phyloP scores from a whole-genome alignment of 192 early-diverging fungal genomes.

The Thoreauomyces humboldtii region DNA sequence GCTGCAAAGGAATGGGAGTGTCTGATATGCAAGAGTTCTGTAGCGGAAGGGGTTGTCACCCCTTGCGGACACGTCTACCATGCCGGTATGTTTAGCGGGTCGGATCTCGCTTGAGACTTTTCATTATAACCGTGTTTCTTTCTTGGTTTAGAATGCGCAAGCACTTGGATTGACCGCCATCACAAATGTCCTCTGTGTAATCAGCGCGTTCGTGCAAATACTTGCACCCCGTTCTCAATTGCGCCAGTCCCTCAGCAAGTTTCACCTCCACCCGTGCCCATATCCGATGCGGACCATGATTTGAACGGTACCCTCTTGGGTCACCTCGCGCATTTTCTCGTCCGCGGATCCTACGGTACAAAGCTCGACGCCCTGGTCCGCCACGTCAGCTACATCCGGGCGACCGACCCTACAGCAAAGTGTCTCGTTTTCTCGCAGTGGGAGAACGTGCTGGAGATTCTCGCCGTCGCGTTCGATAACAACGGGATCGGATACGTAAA shows the following conservation, averaged over 20 bases:
- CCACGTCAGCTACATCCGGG: slow-evolving; percentile 39
- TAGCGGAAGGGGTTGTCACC: slow-evolving; percentile 37
- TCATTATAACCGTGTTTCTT: too few relatives aligned
- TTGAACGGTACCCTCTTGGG: not conserved
- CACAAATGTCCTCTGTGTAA: slow-evolving; percentile 47
- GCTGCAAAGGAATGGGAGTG: slow-evolving; percentile 23
- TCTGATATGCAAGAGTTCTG: slow-evolving; percentile 23
- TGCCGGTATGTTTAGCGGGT: too few relatives aligned
- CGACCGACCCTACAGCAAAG: slow-evolving; percentile 35
- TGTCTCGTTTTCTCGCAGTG: slow-evolving; percentile 54
- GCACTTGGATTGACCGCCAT: slow-evolving; percentile 36
- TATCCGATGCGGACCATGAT: not conserved
- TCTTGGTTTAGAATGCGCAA: slow-evolving; percentile 23
- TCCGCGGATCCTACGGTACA: slow-evolving; percentile 44
- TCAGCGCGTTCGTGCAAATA: slow-evolving; percentile 4
- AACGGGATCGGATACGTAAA: slow-evolving; percentile 42
- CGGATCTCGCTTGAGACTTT: too few relatives aligned
- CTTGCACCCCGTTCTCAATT: not conserved
- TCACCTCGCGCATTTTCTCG: slow-evolving; percentile 15
- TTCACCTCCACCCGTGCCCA: not conserved
- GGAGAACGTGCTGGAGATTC: slow-evolving; percentile 46
- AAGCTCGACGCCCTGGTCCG: slow-evolving; percentile 50
- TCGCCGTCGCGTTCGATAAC: slow-evolving; percentile 28
- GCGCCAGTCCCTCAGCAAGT: not conserved
- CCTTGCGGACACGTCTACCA: slow-evolving; percentile 48